Evolutionary conservation across 306 rosid species (phyloP).

Genomic region (Parietaria judaica): DNA sequence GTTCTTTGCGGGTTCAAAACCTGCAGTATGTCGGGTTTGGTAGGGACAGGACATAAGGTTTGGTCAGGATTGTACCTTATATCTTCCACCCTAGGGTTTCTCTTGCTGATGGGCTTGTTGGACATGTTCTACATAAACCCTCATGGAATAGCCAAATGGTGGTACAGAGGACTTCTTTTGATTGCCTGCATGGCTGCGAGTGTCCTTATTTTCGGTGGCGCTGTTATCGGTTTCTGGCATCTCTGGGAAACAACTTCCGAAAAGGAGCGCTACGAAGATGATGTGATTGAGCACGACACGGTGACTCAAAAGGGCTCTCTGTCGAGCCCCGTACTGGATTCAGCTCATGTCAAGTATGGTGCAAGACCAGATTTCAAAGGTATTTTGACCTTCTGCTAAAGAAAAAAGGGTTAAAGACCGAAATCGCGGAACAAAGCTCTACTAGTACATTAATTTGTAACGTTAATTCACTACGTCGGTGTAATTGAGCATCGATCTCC

Average conservation of each 20-base stretch:
- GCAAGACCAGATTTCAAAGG: slow-evolving; percentile 76
- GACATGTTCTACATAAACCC: slow-evolving; percentile 57
- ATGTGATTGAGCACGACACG: slow-evolving; percentile 15
- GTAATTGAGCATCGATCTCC: no score
- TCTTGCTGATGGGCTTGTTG: slow-evolving; percentile 40
- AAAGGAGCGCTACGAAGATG: slow-evolving; percentile 18
- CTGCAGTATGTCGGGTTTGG: slow-evolving; percentile 58
- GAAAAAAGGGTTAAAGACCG: no score
- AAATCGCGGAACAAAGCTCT: no score
- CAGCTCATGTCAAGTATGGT: slow-evolving; percentile 46
- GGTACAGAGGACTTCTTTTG: slow-evolving; percentile 77
- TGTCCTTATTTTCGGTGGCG: slow-evolving; percentile 68
- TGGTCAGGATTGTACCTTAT: slow-evolving; percentile 81
- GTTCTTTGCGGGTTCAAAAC: slow-evolving; percentile 36
- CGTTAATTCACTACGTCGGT: no score
- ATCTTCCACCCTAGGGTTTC: slow-evolving; percentile 58
- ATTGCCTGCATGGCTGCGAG: slow-evolving; percentile 58
- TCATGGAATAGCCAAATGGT: slow-evolving; percentile 43
- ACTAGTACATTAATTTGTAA: no score
- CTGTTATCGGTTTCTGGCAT: slow-evolving; percentile 61
- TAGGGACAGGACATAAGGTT: slow-evolving; percentile 63
- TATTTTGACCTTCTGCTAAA: slow-evolving; percentile 8
- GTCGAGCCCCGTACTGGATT: slow-evolving; percentile 16
- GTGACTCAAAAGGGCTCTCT: slow-evolving; percentile 24
- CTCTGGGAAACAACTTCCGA: slow-evolving; percentile 43